These are phyloP conservation scores for Mortierella sp. DNA, from an alignment of 371 early-diverging fungal genomes.

Conservation along the genomic window DNA sequence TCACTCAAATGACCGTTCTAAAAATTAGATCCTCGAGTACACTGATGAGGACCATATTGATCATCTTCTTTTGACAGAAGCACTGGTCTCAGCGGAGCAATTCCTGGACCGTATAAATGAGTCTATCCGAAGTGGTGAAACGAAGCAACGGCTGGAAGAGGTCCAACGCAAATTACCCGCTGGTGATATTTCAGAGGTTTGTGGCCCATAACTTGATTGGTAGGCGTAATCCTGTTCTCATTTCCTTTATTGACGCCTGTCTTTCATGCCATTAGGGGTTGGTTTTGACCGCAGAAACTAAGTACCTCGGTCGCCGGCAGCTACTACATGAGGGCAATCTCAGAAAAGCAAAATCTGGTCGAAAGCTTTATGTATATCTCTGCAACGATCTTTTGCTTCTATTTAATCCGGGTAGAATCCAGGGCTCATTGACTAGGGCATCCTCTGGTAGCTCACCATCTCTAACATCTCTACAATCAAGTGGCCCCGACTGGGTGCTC, in stretches of 20 bases:
- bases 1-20: not conserved
- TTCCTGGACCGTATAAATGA: conserved; percentile 84
- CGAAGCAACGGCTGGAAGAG: conserved; percentile 78
- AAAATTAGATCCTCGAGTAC: conserved; percentile 78
- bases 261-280: conserved; percentile 57
- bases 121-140: conserved; percentile 81
- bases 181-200: conserved; percentile 66
- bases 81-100: conserved; percentile 76
- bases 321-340: conserved; percentile 87
- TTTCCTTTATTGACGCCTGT: not conserved
- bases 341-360: conserved; percentile 86
- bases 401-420: conserved; percentile 31
- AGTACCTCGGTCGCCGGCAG: conserved; percentile 72
- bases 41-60: conserved; percentile 87
- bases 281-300: conserved; percentile 71
- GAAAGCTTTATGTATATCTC: conserved; percentile 85
- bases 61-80: conserved; percentile 75
- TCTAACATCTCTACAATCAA: conserved; percentile 7
- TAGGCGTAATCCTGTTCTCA: too few relatives aligned
- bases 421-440: conserved; percentile 13
- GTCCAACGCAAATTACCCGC: conserved; percentile 78
- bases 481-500: conserved; percentile 26
- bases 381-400: conserved; percentile 92
- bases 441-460: conserved; percentile 7
- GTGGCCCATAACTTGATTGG: not conserved